Conservation (phyloP, 257 asterid genomes). For the Buddleja alternifolia region DNA sequence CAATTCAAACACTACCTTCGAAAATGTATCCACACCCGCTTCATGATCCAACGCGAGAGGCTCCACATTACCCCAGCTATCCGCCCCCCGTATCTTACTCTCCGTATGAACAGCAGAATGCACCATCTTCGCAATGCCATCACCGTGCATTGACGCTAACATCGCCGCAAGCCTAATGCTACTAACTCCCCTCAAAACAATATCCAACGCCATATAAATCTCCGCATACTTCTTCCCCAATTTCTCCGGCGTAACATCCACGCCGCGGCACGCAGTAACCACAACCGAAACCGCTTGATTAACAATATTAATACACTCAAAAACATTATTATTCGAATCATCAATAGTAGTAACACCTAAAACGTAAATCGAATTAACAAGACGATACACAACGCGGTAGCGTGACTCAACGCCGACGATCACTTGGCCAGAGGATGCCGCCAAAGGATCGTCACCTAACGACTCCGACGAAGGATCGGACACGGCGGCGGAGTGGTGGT, state of each 20-base stretch:
- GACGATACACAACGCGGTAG: constrained; percentile 85
- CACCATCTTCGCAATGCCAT: constrained; percentile 96
- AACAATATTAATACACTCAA: constrained; percentile 84
- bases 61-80: constrained; percentile 75
- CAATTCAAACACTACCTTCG: constrained; percentile 66
- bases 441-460: constrained; percentile 91
- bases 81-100: constrained; percentile 94
- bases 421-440: constrained; percentile 93
- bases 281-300: constrained; percentile 91
- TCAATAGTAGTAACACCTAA: constrained; percentile 82
- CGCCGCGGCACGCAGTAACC: constrained; percentile 94
- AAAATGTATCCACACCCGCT: constrained; percentile 61
- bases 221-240: constrained; percentile 89
- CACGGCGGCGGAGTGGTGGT: constrained; percentile 36
- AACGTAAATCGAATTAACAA: constrained; percentile 91
- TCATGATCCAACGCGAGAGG: constrained; percentile 66
- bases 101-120: constrained; percentile 85
- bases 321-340: constrained; percentile 77
- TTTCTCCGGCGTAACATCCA: constrained; percentile 94
- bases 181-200: constrained; percentile 88
- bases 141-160: constrained; percentile 97
- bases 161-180: constrained; percentile 90
- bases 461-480: constrained; percentile 59
- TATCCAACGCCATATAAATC: constrained; percentile 96
- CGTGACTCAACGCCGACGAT: constrained; percentile 89